Conservation (phyloP, 2,329 filamentous ascomycete genomes). For the Fusarium hainanense region DNA sequence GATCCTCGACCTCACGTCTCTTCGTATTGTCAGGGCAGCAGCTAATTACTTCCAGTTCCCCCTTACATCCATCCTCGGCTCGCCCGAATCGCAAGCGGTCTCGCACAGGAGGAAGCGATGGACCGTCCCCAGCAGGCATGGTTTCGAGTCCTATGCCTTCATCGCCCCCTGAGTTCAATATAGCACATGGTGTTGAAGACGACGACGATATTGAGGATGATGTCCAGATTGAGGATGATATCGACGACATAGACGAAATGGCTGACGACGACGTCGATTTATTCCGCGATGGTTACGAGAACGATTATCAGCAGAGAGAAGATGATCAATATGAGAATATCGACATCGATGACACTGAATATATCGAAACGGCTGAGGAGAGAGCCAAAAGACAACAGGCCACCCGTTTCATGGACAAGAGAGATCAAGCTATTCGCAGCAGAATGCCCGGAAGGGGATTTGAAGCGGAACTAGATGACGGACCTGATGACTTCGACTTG, state of each 20-base stretch:
- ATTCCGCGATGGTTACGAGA: constrained; percentile 78
- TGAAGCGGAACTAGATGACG: constrained; percentile 75
- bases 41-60: constrained; percentile 70
- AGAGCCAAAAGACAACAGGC: constrained; percentile 69
- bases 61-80: constrained; percentile 80
- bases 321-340: constrained; percentile 76
- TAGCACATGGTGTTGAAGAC: constrained; percentile 75
- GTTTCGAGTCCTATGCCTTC: constrained; percentile 74
- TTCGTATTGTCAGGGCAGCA: background rate
- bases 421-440: constrained; percentile 63
- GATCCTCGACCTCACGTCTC: background rate
- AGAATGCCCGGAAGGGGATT: constrained; percentile 67
- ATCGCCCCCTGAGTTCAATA: constrained; percentile 69
- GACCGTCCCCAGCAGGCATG: constrained; percentile 60
- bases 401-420: constrained; percentile 77
- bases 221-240: constrained; percentile 75
- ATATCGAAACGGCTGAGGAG: constrained; percentile 74
- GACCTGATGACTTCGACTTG: constrained; percentile 85
- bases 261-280: constrained; percentile 84
- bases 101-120: constrained; percentile 63
- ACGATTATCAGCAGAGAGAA: constrained; percentile 75
- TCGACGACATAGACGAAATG: constrained; percentile 83
- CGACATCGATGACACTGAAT: constrained; percentile 84
- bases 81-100: constrained; percentile 66
- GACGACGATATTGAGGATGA: constrained; percentile 79